phyloP scores from a whole-genome alignment of 2,329 filamentous ascomycete genomes.

The Talaromyces atroroseus region DNA sequence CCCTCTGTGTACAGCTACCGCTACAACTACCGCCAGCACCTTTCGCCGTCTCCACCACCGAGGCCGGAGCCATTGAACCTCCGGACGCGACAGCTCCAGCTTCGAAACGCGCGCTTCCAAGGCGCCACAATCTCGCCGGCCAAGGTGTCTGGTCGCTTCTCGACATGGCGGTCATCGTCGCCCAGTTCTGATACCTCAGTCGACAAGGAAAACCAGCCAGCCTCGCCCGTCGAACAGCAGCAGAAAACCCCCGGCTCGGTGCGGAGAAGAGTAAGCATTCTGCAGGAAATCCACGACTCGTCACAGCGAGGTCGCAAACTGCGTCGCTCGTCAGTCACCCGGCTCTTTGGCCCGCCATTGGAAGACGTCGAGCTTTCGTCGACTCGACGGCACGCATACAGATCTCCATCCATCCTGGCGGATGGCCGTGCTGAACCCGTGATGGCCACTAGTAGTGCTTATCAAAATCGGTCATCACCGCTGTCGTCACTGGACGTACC shows the following conservation, averaged over 20 bases:
- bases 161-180: conserved; percentile 18
- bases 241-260: conserved; percentile 8
- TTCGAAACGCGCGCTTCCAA: conserved; percentile 27
- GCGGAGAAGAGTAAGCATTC: conserved; percentile 21
- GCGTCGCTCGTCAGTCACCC: conserved; percentile 16
- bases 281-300: conserved; percentile 28
- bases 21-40: background rate
- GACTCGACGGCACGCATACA: background rate
- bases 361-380: conserved; percentile 2
- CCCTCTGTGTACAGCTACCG: conserved; percentile 3
- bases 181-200: conserved; percentile 16
- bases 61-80: conserved; percentile 19
- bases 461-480: conserved; percentile 9
- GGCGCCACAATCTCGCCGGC: conserved; percentile 19
- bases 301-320: conserved; percentile 18
- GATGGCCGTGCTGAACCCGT: conserved; percentile 1
- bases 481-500: conserved; percentile 16
- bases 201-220: conserved; percentile 17
- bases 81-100: conserved; percentile 24
- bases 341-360: conserved; percentile 8
- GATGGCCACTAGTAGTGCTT: background rate
- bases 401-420: conserved; percentile 3
- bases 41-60: conserved; percentile 16
- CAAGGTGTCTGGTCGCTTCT: conserved; percentile 18
- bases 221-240: background rate